Evolutionary conservation across 176 grass and related monocot species (phyloP), one percentile per base, ranked within the genome.

Genomic region (Musa itinerans): DNA sequence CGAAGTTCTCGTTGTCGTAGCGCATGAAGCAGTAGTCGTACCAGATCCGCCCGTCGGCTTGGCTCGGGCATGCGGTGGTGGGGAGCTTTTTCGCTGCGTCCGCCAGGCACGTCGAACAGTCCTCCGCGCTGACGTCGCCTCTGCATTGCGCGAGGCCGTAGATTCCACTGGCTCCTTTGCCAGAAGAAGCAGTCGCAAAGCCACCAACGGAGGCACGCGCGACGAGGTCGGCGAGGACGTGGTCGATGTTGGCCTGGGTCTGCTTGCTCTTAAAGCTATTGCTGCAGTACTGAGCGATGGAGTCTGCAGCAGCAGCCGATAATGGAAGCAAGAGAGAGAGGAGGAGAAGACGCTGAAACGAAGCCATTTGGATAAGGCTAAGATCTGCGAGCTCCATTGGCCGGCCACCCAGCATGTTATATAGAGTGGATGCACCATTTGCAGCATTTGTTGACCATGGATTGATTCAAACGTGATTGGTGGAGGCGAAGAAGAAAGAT

Each of bases 11-110:
- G 85, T 65, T 63, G 53, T 86, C 81, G 70, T 88, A 88, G 53
- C 89, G 80, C 81, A 88, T 57, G 86, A 88, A 92, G 78, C 89
- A 92, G 83, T 82, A 88, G 86, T 92, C 89, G 50, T 88, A 87
- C 89, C 85, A 88, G 59, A 92, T 88, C 24, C 89, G 85, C 2
- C 81, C 86, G 74, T 92, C 89, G 58, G 89, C 66, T 1, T 69
- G 81, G 78, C 79, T 62, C 69, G 75, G 77, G 89, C 86, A 92
- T 10, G 71, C 54, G 19, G 17, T 15, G 19, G 17, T 15, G 20
- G 86, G 86, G 66, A 92, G 83, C 83, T 87, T 64, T 49, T 86
- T 92, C 12, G 86, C 89, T 7, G 89, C 83, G 83, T 75, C 83
- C 14, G 71, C 56, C 54, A 92, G 86, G 78, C 89, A 92, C 71